Evolutionary conservation across 2,329 filamentous ascomycete species (phyloP).

Genomic region (Ambrosiella cleistominuta): DNA sequence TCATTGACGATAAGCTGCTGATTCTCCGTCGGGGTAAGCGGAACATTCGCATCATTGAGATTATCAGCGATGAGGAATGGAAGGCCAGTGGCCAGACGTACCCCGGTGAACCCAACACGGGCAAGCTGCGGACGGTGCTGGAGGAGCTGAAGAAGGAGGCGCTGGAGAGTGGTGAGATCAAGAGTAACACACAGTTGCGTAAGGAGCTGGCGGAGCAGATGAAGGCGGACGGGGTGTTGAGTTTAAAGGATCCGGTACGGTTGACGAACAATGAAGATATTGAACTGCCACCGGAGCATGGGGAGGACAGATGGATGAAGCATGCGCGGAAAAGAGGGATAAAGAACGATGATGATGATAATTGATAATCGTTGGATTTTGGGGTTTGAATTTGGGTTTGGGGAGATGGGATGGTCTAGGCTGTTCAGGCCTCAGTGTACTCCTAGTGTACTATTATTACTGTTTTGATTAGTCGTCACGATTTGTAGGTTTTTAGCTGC

Average conservation of each 20-base stretch:
- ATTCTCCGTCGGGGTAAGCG: conserved; percentile 47
- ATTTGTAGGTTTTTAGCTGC: neutral
- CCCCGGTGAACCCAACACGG: conserved; percentile 34
- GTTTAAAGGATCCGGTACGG: conserved; percentile 15
- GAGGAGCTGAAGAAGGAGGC: conserved; percentile 21
- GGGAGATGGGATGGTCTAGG: no score
- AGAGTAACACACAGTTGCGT: conserved; percentile 18
- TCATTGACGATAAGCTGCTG: conserved; percentile 41
- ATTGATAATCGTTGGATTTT: neutral
- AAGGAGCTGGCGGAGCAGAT: conserved; percentile 17
- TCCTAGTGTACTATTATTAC: conserved; percentile 3
- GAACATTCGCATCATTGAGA: conserved; percentile 42
- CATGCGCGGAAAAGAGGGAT: conserved; percentile 8
- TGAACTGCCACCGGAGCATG: conserved; percentile 20
- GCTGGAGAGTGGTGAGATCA: conserved; percentile 18
- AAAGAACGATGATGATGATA: conserved; percentile 7
- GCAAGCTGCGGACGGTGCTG: conserved; percentile 28
- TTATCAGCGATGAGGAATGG: conserved; percentile 40
- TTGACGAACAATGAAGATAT: conserved; percentile 26
- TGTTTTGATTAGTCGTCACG: neutral
- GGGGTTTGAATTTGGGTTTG: no score
- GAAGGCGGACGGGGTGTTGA: neutral
- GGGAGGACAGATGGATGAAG: conserved; percentile 4
- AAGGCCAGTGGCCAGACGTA: conserved; percentile 30
- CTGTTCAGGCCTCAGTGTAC: neutral